These are phyloP conservation scores for Sergeia podlipaevii DNA, from an alignment of 208 protist species.

Conservation along the genomic window DNA sequence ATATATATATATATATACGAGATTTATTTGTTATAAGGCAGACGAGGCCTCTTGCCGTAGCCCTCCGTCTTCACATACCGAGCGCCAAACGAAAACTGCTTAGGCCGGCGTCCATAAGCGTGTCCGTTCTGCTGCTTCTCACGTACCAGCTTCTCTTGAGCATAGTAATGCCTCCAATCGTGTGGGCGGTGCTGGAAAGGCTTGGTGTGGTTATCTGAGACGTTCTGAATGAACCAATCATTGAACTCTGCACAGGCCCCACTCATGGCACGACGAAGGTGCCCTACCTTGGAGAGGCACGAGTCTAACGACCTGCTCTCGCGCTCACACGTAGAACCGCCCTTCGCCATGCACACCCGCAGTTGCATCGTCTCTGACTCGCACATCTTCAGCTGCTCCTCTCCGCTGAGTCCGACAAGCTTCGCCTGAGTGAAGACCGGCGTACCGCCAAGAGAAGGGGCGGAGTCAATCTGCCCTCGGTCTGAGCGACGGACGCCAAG, in stretches of 20 bases:
- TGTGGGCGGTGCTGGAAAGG: constrained; percentile 86
- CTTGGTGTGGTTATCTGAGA: constrained; percentile 90
- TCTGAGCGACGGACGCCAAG: constrained; percentile 75
- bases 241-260: constrained; percentile 70
- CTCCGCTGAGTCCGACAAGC: constrained; percentile 73
- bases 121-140: constrained; percentile 70
- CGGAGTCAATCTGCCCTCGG: constrained; percentile 77
- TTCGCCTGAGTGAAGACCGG: constrained; percentile 79
- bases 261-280: constrained; percentile 71
- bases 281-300: constrained; percentile 75
- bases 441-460: constrained; percentile 71
- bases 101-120: constrained; percentile 75
- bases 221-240: constrained; percentile 90
- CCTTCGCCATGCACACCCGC: constrained; percentile 85
- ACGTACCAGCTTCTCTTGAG: constrained; percentile 80
- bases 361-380: constrained; percentile 82
- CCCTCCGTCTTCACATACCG: constrained; percentile 85
- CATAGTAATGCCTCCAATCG: constrained; percentile 85
- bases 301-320: constrained; percentile 67
- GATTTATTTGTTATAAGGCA: constrained; percentile 88
- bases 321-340: constrained; percentile 70
- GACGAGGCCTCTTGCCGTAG: constrained; percentile 76
- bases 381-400: constrained; percentile 79
- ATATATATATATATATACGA: too few species aligned
- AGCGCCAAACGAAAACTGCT: constrained; percentile 69